Evolutionary conservation across 177 flowering plant species (phyloP), one percentile per base, ranked within the genome.

Genomic region (Vitis hybrid): DNA sequence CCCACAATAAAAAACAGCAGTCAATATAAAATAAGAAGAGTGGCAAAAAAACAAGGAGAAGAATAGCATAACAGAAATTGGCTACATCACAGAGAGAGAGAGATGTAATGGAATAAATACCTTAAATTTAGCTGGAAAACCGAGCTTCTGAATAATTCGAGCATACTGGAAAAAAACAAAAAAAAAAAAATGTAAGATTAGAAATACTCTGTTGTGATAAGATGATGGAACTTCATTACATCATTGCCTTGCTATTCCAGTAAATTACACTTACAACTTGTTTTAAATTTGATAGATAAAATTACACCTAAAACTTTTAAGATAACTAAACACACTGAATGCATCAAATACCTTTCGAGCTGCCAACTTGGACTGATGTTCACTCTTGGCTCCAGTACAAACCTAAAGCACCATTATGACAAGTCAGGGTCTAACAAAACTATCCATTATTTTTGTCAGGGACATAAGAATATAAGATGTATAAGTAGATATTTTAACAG

Each of bases 301-400:
- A 22, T 22, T 22, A 19, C 48, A 14, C 5, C 10, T 53, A 60
- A 5, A 60, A 69, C 6, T 18, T 22, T 11, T 29, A 48, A 6
- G 48, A 49, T 15, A 1, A 22, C 13, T 9, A n/a, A 2, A 26
- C 13, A 70, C 3, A 18, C 6, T 60, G 8, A 14, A 48, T 20
- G 33, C 33, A 58, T 2, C 13, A 64, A 57, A 56, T 75, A 91
- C 98, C 93, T 94, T 92, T 62, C 97, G 75, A 49, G 97, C 95
- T 1, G 96, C 96, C 61, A 89, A 62, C 74, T 86, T 92, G 15
- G 98, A 90, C 62, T 85, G 90, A 18, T 86, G 84, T 70, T 93
- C 97, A 66, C 91, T 92, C 79, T 94, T 92, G 5, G 98, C 98
- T 71, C 98, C 97, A 2, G 98, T 92, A 65, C 99, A 94, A 18